Conservation (phyloP, 805 yeast species). For the Candida maris region DNA sequence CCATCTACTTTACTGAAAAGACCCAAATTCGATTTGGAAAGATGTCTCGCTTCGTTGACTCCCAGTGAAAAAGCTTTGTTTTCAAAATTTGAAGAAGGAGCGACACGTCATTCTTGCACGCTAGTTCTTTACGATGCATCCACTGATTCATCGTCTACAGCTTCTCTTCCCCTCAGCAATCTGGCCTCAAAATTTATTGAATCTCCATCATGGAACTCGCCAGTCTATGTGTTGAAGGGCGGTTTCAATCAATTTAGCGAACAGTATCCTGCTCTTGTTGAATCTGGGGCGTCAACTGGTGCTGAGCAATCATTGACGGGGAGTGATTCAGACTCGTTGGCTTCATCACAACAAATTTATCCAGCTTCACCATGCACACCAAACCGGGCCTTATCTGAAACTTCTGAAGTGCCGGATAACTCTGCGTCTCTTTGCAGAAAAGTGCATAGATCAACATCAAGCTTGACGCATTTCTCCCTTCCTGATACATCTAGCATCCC, state of each 20-base stretch:
- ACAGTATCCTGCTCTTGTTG: conserved; percentile 25
- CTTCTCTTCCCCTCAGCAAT: conserved; percentile 41
- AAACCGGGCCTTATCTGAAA: neutral
- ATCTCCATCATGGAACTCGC: conserved; percentile 36
- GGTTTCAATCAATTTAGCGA: conserved; percentile 38
- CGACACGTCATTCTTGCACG: conserved; percentile 33
- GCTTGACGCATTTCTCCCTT: conserved; percentile 50
- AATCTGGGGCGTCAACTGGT: conserved; percentile 19
- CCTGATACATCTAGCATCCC: conserved; percentile 43
- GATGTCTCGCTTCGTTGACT: conserved; percentile 61
- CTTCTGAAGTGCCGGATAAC: conserved; percentile 4
- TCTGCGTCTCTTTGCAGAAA: conserved; percentile 9
- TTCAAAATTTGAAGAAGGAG: conserved; percentile 32
- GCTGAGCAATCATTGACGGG: neutral
- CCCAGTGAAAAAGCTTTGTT: conserved; percentile 45
- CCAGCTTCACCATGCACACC: neutral
- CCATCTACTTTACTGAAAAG: conserved; percentile 88
- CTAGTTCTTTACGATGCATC: conserved; percentile 51
- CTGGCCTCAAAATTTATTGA: conserved; percentile 46
- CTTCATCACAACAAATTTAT: neutral
- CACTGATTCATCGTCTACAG: conserved; percentile 27
- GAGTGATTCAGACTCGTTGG: neutral
- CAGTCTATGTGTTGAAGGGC: conserved; percentile 39
- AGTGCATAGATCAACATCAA: conserved; percentile 30
- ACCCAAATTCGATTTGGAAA: conserved; percentile 59